A percentile compares a stretch with the other conserved stretches of the same genome.
Evolutionary conservation across 257 asterid species (phyloP).

Genomic region (Penstemon newberryi): DNA sequence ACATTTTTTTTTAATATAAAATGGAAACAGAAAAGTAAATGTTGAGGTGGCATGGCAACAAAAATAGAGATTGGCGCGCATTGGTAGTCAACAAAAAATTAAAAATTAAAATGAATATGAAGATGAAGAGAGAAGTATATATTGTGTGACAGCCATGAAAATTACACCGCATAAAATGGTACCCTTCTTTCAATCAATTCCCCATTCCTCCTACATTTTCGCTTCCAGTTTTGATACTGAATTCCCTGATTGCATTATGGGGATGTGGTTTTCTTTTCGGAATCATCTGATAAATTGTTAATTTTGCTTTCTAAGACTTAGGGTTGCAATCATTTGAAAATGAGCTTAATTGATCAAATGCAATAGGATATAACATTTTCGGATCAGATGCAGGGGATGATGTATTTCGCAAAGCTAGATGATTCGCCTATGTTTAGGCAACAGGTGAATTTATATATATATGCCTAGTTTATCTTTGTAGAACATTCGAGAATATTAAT

Average conservation of each 20-base stretch:
- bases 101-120: too few relatives aligned
- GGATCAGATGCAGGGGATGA: conserved; percentile 56
- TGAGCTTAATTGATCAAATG: conserved; percentile 25
- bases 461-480: too few relatives aligned
- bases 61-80: neutral
- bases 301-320: neutral
- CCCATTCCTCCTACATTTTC: conserved; percentile 56
- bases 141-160: conserved; percentile 45
- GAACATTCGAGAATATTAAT: too few relatives aligned
- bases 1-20: too few relatives aligned
- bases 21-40: neutral
- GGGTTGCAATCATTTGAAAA: neutral
- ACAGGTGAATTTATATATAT: conserved; percentile 50
- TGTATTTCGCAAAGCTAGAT: conserved; percentile 74
- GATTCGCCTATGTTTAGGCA: conserved; percentile 99
- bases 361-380: conserved; percentile 20
- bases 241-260: conserved; percentile 14
- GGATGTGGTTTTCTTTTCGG: conserved; percentile 7
- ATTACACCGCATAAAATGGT: conserved; percentile 39
- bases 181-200: conserved; percentile 28
- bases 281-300: neutral
- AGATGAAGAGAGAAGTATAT: too few relatives aligned
- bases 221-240: conserved; percentile 30
- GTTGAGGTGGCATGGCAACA: neutral
- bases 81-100: neutral